phyloP scores from a whole-genome alignment of 1,139 yeast species.

The Candida sp. region DNA sequence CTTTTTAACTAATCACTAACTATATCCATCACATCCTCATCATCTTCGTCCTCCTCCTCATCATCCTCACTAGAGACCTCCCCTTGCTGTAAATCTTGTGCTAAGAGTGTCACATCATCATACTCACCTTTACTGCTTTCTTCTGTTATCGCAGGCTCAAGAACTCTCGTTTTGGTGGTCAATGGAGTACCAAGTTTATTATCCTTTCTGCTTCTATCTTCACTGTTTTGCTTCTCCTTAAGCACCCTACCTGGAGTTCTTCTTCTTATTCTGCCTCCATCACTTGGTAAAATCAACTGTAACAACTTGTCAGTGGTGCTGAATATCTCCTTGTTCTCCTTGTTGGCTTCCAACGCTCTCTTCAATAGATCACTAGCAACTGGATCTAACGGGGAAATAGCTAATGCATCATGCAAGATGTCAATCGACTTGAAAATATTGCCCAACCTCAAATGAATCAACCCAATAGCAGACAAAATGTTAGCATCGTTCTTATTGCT shows the following conservation, averaged over 20 bases:
- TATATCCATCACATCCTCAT: constrained; percentile 63
- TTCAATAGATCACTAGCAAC: constrained; percentile 82
- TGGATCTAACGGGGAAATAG: constrained; percentile 80
- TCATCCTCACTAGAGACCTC: constrained; percentile 56
- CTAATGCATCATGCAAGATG: constrained; percentile 79
- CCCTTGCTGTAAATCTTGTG: constrained; percentile 51
- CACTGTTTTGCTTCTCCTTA: background rate
- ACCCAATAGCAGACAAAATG: constrained; percentile 82
- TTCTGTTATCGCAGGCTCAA: background rate
- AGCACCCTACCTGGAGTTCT: background rate
- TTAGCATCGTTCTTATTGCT: constrained; percentile 74
- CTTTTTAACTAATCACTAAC: constrained; percentile 55
- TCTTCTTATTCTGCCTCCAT: constrained; percentile 6
- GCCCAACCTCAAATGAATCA: constrained; percentile 76
- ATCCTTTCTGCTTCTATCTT: constrained; percentile 7
- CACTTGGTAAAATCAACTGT: constrained; percentile 23
- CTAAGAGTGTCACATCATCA: constrained; percentile 36
- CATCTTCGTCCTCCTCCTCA: constrained; percentile 33
- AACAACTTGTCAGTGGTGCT: constrained; percentile 19
- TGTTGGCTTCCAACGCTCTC: constrained; percentile 78
- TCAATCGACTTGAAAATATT: constrained; percentile 71
- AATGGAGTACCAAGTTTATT: constrained; percentile 23
- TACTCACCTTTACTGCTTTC: background rate
- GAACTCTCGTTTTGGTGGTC: constrained; percentile 18
- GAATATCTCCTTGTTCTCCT: constrained; percentile 32